These are phyloP conservation scores for Lotmaria passim DNA, from an alignment of 208 protist genomes.

Conservation along the genomic window DNA sequence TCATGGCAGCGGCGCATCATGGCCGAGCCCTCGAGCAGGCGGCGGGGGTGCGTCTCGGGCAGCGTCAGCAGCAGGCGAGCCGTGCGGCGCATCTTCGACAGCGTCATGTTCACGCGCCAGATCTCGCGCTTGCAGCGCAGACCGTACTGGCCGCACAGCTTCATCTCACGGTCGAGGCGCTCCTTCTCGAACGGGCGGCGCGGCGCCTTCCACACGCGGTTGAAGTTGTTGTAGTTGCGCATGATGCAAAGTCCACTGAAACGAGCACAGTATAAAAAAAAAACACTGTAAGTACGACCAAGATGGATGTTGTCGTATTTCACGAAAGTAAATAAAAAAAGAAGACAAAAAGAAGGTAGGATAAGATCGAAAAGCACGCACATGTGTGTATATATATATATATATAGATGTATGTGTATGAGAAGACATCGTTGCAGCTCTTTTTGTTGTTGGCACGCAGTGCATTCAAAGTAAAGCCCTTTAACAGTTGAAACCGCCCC, in stretches of 20 bases:
- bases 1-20: conserved; percentile 99
- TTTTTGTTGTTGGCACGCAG: too few species aligned
- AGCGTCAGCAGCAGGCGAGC: conserved; percentile 99
- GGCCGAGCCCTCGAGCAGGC: conserved; percentile 98
- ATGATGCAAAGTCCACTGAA: conserved; percentile 36
- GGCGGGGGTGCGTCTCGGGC: conserved; percentile 97
- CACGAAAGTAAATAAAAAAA: too few species aligned
- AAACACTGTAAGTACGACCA: background rate
- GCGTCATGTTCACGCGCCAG: conserved; percentile 98
- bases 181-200: conserved; percentile 99
- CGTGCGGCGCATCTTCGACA: conserved; percentile 99
- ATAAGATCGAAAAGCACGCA: too few species aligned
- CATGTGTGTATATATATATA: too few species aligned
- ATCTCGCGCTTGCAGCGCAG: conserved; percentile 99
- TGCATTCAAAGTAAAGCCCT: too few species aligned
- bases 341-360: too few species aligned
- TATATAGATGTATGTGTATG: too few species aligned
- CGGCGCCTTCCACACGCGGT: conserved; percentile 97
- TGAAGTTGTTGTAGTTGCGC: conserved; percentile 97
- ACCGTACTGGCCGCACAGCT: conserved; percentile 99
- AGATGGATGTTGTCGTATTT: too few species aligned
- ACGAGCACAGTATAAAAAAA: conserved; percentile 14
- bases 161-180: conserved; percentile 99
- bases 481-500: too few species aligned
- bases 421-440: too few species aligned